Evolutionary conservation across 1,284 basidiomycete species (phyloP).

Genomic region (Apiotrichum mycotoxinovorans): DNA sequence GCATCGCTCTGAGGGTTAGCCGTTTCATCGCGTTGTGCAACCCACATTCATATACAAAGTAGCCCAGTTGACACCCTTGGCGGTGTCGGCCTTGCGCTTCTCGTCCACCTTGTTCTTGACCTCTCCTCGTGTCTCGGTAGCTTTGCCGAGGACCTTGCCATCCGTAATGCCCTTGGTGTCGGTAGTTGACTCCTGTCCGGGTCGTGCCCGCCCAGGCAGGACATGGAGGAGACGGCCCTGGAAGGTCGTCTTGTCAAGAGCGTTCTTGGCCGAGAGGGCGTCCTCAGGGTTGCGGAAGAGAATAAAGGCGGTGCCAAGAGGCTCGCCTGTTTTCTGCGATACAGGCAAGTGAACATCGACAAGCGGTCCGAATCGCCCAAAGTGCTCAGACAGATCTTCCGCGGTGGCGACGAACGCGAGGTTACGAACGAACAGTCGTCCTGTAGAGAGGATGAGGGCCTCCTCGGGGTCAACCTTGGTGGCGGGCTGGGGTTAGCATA

Average conservation of each 20-base stretch:
- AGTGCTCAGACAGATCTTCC: constrained; percentile 66
- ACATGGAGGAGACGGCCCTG: constrained; percentile 91
- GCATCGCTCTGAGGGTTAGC: constrained; percentile 67
- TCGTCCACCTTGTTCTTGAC: constrained; percentile 61
- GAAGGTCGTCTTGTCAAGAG: constrained; percentile 79
- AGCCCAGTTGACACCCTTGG: constrained; percentile 91
- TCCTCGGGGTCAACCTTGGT: constrained; percentile 50
- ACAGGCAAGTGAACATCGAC: constrained; percentile 81
- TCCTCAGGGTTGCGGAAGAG: constrained; percentile 64
- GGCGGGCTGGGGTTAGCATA: constrained; percentile 1
- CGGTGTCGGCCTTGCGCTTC: constrained; percentile 68
- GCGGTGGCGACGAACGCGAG: constrained; percentile 78
- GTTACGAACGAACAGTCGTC: constrained; percentile 86
- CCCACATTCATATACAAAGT: constrained; percentile 96
- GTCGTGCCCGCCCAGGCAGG: constrained; percentile 59
- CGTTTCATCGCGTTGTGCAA: constrained; percentile 24
- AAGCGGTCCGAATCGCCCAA: constrained; percentile 67
- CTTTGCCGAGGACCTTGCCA: constrained; percentile 47
- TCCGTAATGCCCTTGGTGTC: constrained; percentile 41
- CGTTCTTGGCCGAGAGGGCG: constrained; percentile 72
- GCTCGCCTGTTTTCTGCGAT: constrained; percentile 67
- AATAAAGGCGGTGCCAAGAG: constrained; percentile 69
- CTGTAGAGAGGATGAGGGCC: constrained; percentile 67
- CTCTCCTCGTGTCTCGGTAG: constrained; percentile 59
- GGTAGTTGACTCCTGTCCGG: constrained; percentile 61